Conservation (phyloP, 495 filamentous ascomycete species). For the Talaromyces stipitatus region DNA sequence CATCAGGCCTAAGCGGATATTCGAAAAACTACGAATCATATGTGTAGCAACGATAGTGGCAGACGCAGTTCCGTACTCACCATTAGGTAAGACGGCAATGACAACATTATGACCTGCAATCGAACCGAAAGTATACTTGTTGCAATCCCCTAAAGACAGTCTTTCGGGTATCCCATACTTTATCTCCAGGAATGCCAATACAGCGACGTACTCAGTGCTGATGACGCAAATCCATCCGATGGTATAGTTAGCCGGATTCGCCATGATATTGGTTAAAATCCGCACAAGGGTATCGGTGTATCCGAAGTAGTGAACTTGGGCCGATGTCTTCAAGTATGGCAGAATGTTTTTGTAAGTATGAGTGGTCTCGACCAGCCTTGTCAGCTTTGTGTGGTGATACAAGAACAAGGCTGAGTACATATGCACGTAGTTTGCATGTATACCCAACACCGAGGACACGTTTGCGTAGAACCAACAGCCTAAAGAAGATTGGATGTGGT, state of each 20-base stretch:
- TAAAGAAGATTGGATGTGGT: too few species aligned
- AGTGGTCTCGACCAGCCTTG: not conserved
- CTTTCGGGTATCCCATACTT: constrained; percentile 13
- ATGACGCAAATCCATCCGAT: constrained; percentile 35
- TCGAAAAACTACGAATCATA: constrained; percentile 25
- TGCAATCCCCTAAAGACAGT: constrained; percentile 15
- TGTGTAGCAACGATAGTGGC: constrained; percentile 19
- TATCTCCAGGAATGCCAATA: constrained; percentile 25
- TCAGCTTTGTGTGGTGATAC: not conserved
- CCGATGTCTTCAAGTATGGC: not conserved
- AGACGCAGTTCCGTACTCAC: constrained; percentile 10
- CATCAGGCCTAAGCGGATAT: constrained; percentile 28
- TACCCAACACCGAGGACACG: too few species aligned
- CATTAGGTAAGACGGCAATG: constrained; percentile 21
- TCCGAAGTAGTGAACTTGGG: not conserved
- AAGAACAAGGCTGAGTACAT: not conserved
- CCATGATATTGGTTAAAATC: not conserved
- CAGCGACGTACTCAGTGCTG: constrained; percentile 22
- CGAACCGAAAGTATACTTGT: constrained; percentile 26
- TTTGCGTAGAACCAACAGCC: too few species aligned
- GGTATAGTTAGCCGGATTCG: constrained; percentile 14
- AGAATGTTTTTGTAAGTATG: not conserved
- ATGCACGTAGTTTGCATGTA: not conserved
- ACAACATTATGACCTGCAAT: constrained; percentile 28
- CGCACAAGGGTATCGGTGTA: not conserved